These are phyloP conservation scores for Hyphodiscus hymeniophilus DNA, from an alignment of 495 filamentous ascomycete genomes.

Conservation along the genomic window DNA sequence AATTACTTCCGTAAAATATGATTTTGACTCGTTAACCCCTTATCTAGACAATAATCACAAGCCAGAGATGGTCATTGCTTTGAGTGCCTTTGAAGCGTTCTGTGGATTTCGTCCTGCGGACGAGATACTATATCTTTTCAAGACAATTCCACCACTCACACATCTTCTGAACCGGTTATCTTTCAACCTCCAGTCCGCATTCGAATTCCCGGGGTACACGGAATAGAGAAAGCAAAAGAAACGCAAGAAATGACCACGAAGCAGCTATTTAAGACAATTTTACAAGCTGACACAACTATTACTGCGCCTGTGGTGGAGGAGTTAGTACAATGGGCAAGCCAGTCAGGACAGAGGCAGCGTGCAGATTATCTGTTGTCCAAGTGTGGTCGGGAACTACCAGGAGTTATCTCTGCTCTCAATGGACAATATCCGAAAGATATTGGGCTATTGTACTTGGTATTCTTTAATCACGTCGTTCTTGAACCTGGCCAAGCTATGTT, in stretches of 20 bases:
- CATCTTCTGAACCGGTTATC: no score
- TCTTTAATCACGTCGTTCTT: not conserved
- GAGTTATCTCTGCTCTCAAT: no score
- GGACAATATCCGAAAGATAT: not conserved
- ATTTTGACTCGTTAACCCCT: not conserved
- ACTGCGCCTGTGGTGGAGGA: no score
- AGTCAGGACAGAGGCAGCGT: not conserved
- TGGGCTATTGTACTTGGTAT: not conserved
- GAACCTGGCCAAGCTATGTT: not conserved
- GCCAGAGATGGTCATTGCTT: slow-evolving; percentile 1
- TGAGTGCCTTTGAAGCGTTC: not conserved
- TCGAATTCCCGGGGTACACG: no score
- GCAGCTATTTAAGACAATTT: no score
- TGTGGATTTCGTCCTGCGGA: not conserved
- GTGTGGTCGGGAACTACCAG: no score
- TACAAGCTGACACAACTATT: no score
- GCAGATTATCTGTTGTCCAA: not conserved
- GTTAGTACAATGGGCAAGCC: no score
- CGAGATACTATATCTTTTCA: not conserved
- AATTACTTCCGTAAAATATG: not conserved
- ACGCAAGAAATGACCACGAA: no score
- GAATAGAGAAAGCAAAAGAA: no score
- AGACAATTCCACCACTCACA: not conserved
- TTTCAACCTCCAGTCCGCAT: no score
- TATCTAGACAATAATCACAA: not conserved